These are phyloP conservation scores for Tetrahymena malaccensis DNA, from an alignment of 73 alveolate species.

Conservation along the genomic window DNA sequence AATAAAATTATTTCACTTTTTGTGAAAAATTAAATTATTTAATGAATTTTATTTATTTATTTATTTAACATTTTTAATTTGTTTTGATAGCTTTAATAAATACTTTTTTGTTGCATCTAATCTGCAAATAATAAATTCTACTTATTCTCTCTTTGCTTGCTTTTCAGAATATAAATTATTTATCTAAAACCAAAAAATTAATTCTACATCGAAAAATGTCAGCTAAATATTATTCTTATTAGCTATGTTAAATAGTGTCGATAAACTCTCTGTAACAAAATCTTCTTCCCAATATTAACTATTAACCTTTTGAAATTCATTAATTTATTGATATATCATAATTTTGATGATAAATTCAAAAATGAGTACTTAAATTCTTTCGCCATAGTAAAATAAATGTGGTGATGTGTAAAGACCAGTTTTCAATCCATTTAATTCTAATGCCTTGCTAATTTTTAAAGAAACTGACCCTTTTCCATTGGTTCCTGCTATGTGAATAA, in stretches of 20 bases:
- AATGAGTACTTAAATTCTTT: constrained; percentile 49
- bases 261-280: constrained; percentile 26
- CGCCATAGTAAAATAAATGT: constrained; percentile 66
- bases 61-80: too few relatives aligned
- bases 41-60: too few relatives aligned
- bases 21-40: too few relatives aligned
- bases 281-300: constrained; percentile 50
- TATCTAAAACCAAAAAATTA: background rate
- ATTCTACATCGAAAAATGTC: constrained; percentile 35
- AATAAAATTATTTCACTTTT: too few relatives aligned
- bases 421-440: constrained; percentile 46
- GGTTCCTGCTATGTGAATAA: constrained; percentile 84
- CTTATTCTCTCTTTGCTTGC: too few relatives aligned
- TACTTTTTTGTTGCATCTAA: background rate
- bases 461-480: constrained; percentile 89
- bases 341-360: background rate
- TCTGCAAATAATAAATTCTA: background rate
- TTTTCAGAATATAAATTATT: background rate
- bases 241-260: constrained; percentile 16
- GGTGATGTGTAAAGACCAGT: constrained; percentile 83
- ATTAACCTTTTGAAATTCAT: constrained; percentile 25
- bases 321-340: background rate
- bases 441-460: constrained; percentile 47
- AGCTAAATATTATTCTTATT: constrained; percentile 35
- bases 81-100: too few relatives aligned